phyloP scores from a whole-genome alignment of 129 eudicot species.

The Lactuca saligna region DNA sequence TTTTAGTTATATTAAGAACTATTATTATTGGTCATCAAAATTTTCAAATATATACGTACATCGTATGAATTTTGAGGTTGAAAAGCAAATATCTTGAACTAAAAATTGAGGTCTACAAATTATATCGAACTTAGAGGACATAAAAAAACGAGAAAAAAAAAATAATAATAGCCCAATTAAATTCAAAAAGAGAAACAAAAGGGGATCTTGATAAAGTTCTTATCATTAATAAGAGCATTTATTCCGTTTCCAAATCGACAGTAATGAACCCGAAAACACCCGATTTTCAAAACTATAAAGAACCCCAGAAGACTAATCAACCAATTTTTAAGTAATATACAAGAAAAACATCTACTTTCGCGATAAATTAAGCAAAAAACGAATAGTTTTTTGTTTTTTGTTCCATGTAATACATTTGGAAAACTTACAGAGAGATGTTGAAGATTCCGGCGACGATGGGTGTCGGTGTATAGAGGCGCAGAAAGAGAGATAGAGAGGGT shows the following conservation, averaged over 20 bases:
- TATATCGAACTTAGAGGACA: not conserved
- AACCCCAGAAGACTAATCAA: constrained; percentile 12
- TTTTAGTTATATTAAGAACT: not conserved
- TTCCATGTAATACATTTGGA: not conserved
- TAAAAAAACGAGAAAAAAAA: not conserved
- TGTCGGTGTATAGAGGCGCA: not conserved
- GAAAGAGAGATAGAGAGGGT: not conserved
- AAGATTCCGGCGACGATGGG: constrained; percentile 7
- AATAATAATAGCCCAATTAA: not conserved
- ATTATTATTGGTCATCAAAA: not conserved
- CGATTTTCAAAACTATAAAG: not conserved
- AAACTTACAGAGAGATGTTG: not conserved
- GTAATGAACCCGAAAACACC: not conserved
- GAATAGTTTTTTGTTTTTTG: not conserved
- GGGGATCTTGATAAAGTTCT: constrained; percentile 13
- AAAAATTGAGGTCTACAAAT: not conserved
- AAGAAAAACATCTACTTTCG: not conserved
- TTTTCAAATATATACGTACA: not conserved
- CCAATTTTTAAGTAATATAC: not conserved
- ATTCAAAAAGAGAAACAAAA: not conserved
- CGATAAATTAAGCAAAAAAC: not conserved
- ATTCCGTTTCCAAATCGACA: not conserved
- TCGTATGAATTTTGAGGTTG: not conserved
- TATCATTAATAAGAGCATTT: constrained; percentile 10
- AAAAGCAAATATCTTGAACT: not conserved